A percentile compares a stretch with the other conserved stretches of the same genome.
These are phyloP conservation scores for Rhodamnia argentea DNA, from an alignment of 345 rosid species.

Conservation along the genomic window DNA sequence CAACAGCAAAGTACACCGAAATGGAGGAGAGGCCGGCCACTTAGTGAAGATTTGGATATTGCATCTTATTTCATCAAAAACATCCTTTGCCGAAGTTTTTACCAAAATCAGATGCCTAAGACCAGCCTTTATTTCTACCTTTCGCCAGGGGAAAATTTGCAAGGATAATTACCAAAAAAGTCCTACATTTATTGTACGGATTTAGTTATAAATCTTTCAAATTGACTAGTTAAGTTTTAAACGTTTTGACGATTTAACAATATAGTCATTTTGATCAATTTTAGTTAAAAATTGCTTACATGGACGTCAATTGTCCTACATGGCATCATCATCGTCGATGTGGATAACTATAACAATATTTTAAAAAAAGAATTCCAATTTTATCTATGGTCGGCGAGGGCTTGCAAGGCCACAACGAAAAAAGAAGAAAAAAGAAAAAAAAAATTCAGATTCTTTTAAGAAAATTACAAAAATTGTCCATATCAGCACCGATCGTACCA, in stretches of 20 bases:
- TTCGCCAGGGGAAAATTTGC: neutral
- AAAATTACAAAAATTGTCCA: too few relatives aligned
- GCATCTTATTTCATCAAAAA: neutral
- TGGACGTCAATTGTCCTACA: fast-evolving
- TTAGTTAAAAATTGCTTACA: neutral
- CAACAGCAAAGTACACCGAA: neutral
- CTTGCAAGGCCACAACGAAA: neutral
- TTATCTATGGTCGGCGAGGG: neutral
- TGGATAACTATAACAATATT: neutral
- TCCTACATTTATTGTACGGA: neutral
- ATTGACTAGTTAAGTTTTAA: too few relatives aligned
- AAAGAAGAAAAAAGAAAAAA: neutral
- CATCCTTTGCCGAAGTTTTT: neutral
- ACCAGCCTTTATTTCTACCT: neutral
- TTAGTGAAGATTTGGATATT: neutral
- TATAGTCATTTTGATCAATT: neutral
- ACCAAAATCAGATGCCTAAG: neutral
- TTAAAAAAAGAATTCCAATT: neutral
- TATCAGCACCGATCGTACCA: too few relatives aligned
- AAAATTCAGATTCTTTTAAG: neutral
- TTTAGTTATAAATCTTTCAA: too few relatives aligned
- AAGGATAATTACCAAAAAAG: neutral
- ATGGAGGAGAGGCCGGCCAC: neutral
- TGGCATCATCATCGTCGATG: fast-evolving
- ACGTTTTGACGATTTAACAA: neutral